These are phyloP conservation scores for Chytriomyces hyalinus DNA, from an alignment of 192 early-diverging fungal genomes.

Conservation along the genomic window DNA sequence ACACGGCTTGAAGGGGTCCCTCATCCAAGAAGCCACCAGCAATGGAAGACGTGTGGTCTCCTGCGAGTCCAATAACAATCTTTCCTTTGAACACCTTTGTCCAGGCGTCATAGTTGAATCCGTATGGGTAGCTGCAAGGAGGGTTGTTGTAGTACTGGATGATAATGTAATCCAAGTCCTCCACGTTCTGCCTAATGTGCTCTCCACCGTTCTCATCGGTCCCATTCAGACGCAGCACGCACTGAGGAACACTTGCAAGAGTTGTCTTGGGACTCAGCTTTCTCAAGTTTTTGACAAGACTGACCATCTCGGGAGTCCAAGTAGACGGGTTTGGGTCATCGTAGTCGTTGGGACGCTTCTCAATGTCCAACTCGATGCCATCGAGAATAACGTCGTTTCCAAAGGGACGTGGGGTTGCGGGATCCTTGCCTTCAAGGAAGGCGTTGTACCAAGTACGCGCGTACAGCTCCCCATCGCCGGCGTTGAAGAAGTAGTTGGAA, in stretches of 20 bases:
- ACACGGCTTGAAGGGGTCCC: conserved; percentile 24
- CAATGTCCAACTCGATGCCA: conserved; percentile 18
- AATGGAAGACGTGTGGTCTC: conserved; percentile 20
- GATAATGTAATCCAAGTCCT: conserved; percentile 3
- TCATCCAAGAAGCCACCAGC: conserved; percentile 24
- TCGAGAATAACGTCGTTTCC: conserved; percentile 1
- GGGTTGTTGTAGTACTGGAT: conserved; percentile 20
- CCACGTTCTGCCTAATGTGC: background rate
- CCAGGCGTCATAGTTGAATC: conserved; percentile 21
- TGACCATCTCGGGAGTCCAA: conserved; percentile 19
- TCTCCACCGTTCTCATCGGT: conserved; percentile 8
- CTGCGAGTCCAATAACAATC: conserved; percentile 19
- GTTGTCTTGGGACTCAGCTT: conserved; percentile 7
- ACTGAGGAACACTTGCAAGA: conserved; percentile 19
- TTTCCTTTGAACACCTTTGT: background rate
- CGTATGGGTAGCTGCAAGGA: conserved; percentile 17
- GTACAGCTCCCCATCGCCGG: conserved; percentile 1
- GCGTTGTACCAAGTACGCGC: conserved; percentile 4
- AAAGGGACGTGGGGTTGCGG: background rate
- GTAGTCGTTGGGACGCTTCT: background rate
- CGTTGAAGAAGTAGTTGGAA: background rate
- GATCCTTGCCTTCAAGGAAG: conserved; percentile 6
- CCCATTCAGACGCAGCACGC: background rate
- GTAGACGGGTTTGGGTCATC: background rate
- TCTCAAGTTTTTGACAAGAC: conserved; percentile 1